A percentile compares a stretch with the other conserved stretches of the same genome.
These are phyloP conservation scores for Phtheirospermum japonicum DNA, from an alignment of 257 asterid genomes.

Conservation along the genomic window DNA sequence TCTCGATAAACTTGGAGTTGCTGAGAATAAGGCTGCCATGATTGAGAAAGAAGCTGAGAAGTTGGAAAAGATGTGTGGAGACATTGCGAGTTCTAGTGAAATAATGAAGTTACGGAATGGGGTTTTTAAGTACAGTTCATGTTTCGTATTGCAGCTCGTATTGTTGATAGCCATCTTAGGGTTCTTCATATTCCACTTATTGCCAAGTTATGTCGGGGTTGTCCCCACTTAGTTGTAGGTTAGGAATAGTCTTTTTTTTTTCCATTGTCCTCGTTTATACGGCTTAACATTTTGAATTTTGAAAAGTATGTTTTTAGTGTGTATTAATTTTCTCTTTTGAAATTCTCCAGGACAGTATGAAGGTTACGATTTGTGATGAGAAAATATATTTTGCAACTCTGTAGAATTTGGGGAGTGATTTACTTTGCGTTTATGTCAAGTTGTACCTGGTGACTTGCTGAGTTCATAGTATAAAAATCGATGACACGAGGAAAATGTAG, in stretches of 20 bases:
- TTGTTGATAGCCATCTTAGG: conserved; percentile 37
- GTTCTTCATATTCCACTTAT: conserved; percentile 36
- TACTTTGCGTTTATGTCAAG: conserved; percentile 6
- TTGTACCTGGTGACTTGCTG: background rate
- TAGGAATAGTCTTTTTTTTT: background rate
- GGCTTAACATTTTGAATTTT: conserved; percentile 15
- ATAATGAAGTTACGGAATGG: conserved; percentile 42
- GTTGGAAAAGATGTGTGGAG: conserved; percentile 45
- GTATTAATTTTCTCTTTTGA: conserved; percentile 5
- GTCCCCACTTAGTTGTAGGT: conserved; percentile 62
- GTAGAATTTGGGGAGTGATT: background rate
- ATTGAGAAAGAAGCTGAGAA: conserved; percentile 47
- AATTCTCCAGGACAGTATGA: conserved; percentile 26
- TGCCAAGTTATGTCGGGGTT: conserved; percentile 39
- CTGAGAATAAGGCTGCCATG: conserved; percentile 44
- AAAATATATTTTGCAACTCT: background rate
- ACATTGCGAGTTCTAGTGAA: conserved; percentile 40
- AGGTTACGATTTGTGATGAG: conserved; percentile 2
- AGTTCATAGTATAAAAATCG: too few species aligned
- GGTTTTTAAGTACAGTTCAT: conserved; percentile 50
- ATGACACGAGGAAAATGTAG: too few species aligned
- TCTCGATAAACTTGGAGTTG: conserved; percentile 43
- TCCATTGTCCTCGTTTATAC: background rate
- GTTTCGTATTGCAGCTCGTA: conserved; percentile 50
- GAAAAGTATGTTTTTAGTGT: conserved; percentile 17